A percentile compares a stretch with the other conserved stretches of the same genome.
These are phyloP conservation scores for Metschnikowia bowlesiae DNA, from an alignment of 805 yeast species.

Conservation along the genomic window DNA sequence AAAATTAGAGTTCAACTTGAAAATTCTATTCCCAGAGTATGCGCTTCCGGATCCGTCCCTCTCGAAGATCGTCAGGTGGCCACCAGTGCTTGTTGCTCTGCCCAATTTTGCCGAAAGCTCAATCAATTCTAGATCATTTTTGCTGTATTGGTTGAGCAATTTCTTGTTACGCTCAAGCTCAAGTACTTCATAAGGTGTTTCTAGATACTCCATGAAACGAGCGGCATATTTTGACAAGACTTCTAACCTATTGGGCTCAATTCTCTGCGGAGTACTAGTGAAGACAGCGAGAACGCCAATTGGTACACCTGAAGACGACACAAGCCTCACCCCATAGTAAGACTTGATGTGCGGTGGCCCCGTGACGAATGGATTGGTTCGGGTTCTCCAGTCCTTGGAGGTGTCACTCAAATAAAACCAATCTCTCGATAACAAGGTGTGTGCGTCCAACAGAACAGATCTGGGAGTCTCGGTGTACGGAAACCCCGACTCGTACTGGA, in stretches of 20 bases:
- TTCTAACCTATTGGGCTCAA: constrained; percentile 32
- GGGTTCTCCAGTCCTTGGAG: constrained; percentile 65
- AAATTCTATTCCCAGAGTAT: constrained; percentile 47
- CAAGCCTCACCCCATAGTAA: constrained; percentile 62
- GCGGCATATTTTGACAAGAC: constrained; percentile 35
- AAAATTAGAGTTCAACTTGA: constrained; percentile 31
- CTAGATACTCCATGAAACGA: constrained; percentile 41
- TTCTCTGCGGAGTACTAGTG: constrained; percentile 43
- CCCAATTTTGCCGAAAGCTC: constrained; percentile 41
- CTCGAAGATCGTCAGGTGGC: constrained; percentile 46
- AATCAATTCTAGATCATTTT: constrained; percentile 23
- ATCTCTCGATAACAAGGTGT: constrained; percentile 56
- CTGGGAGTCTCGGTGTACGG: constrained; percentile 51
- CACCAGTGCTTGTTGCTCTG: constrained; percentile 50
- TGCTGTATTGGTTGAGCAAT: constrained; percentile 8
- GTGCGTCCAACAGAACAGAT: constrained; percentile 60
- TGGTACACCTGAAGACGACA: constrained; percentile 33
- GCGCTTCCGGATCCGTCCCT: constrained; percentile 63
- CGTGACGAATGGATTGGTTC: constrained; percentile 57
- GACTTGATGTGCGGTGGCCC: constrained; percentile 57
- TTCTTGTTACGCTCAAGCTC: constrained; percentile 4
- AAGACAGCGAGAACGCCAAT: constrained; percentile 60
- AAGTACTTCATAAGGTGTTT: constrained; percentile 25
- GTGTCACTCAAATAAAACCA: constrained; percentile 57
- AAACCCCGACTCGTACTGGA: constrained; percentile 47